phyloP scores from a whole-genome alignment of 345 rosid species.

The Arabidopsis thaliana region TAIR10.1 NC_003074.8:8148501-8149000 shows the following conservation, averaged over 20 bases:
- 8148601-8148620: conserved; percentile 39
- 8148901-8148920: background rate
- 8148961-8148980: conserved; percentile 4
- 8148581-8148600: conserved; percentile 34
- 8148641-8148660: conserved; percentile 8
- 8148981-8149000: conserved; percentile 1
- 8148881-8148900: background rate
- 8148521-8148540: conserved; percentile 27
- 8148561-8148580: conserved; percentile 41
- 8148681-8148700: background rate
- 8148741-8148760: background rate
- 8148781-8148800: background rate
- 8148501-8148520: conserved; percentile 36
- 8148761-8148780: conserved; percentile 1
- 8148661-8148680: background rate
- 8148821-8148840: background rate
- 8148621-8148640: conserved; percentile 19
- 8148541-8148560: conserved; percentile 19
- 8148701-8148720: background rate
- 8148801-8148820: conserved; percentile 1
- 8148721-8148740: background rate
- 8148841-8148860: conserved; percentile 21
- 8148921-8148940: conserved; percentile 12
- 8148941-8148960: conserved; percentile 43
- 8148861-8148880: conserved; percentile 25